A percentile compares a stretch with the other conserved stretches of the same genome.
Evolutionary conservation across 1,284 basidiomycete genomes (phyloP).

Genomic region (Takashimella tepidaria): DNA sequence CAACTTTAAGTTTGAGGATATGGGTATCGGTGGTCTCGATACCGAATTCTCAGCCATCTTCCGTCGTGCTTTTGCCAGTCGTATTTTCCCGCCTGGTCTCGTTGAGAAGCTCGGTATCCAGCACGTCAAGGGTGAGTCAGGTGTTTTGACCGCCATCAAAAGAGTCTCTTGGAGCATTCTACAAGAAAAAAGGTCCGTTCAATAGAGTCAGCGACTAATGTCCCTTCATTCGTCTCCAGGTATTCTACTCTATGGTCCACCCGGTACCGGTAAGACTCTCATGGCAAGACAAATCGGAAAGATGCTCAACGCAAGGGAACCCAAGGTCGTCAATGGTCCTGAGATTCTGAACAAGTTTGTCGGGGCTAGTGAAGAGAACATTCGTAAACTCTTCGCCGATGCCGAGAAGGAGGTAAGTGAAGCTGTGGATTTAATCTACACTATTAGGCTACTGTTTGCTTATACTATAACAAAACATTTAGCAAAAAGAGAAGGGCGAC

Average conservation of each 20-base stretch:
- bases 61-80: constrained; percentile 95
- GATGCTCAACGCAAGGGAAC: constrained; percentile 97
- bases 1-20: constrained; percentile 99
- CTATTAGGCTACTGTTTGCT: no score
- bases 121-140: constrained; percentile 89
- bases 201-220: neutral
- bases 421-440: neutral
- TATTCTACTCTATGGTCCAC: constrained; percentile 92
- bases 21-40: constrained; percentile 99
- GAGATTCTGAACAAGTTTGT: constrained; percentile 95
- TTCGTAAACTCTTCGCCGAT: constrained; percentile 94
- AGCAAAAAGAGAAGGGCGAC: constrained; percentile 98
- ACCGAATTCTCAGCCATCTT: constrained; percentile 95
- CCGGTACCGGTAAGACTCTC: constrained; percentile 97
- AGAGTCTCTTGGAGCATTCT: no score
- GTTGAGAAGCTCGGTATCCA: constrained; percentile 98
- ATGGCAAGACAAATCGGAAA: constrained; percentile 99
- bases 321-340: constrained; percentile 98
- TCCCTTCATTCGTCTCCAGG: constrained; percentile 52
- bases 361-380: constrained; percentile 97
- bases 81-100: constrained; percentile 92
- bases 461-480: neutral
- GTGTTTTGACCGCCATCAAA: neutral
- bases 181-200: neutral
- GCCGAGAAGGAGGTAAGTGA: constrained; percentile 84